Evolutionary conservation across 805 yeast genomes (phyloP).

Genomic region (Diddensiella transvaalensis): DNA sequence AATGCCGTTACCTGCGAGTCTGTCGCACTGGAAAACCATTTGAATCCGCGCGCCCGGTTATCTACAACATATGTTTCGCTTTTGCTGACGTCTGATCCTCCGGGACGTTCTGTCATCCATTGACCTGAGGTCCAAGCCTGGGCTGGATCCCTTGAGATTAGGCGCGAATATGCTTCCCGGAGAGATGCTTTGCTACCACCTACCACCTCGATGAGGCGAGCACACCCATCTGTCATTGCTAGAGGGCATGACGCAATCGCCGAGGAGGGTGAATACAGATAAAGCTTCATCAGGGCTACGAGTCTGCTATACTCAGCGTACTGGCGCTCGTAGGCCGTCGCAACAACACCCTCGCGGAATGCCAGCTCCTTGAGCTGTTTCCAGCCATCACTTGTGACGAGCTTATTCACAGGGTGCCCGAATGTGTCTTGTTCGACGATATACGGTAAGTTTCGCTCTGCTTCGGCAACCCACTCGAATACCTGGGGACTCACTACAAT

Average conservation of each 20-base stretch:
- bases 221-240: slow-evolving; percentile 36
- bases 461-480: slow-evolving; percentile 29
- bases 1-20: slow-evolving; percentile 31
- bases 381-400: slow-evolving; percentile 34
- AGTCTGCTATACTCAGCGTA: slow-evolving; percentile 26
- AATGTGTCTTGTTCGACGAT: slow-evolving; percentile 31
- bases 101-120: slow-evolving; percentile 35
- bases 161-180: slow-evolving; percentile 18
- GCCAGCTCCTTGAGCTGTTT: slow-evolving; percentile 25
- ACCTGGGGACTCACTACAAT: slow-evolving; percentile 23
- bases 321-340: slow-evolving; percentile 29
- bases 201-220: slow-evolving; percentile 27
- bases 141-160: slow-evolving; percentile 28
- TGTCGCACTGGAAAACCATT: slow-evolving; percentile 35
- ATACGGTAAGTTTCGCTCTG: slow-evolving; percentile 29
- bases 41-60: slow-evolving; percentile 26
- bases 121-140: slow-evolving; percentile 35
- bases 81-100: slow-evolving; percentile 32
- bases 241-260: slow-evolving; percentile 32
- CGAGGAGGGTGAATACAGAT: slow-evolving; percentile 30
- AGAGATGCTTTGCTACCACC: slow-evolving; percentile 6
- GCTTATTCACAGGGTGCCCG: slow-evolving; percentile 25
- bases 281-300: slow-evolving; percentile 27
- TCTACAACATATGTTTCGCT: slow-evolving; percentile 30
- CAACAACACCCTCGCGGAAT: slow-evolving; percentile 24